Conservation (phyloP, 192 early-diverging fungal genomes). For the Coemansia sp. region DNA sequence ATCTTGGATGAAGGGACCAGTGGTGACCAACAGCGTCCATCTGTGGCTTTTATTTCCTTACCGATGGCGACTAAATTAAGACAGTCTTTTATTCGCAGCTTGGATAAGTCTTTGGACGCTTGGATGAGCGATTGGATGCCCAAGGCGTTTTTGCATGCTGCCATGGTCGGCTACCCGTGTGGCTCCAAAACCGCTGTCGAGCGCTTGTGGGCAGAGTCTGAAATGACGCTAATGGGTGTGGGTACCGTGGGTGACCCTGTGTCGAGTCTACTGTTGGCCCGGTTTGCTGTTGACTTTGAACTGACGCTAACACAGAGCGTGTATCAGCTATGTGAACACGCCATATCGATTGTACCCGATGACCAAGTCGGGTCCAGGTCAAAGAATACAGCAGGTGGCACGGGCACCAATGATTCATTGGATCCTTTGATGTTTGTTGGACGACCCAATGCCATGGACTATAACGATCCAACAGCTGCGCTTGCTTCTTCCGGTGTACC, state of each 20-base stretch:
- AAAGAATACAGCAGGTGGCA: constrained; percentile 15
- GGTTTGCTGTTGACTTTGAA: constrained; percentile 46
- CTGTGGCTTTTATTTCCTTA: constrained; percentile 6
- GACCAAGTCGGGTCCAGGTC: neutral
- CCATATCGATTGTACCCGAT: constrained; percentile 29
- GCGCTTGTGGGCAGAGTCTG: neutral
- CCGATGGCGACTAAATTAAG: constrained; percentile 28
- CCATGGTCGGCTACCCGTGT: constrained; percentile 18
- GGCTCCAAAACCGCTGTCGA: constrained; percentile 27
- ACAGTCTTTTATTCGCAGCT: constrained; percentile 28
- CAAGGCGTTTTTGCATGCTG: constrained; percentile 24
- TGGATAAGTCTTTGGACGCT: constrained; percentile 27
- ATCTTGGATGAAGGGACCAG: constrained; percentile 29
- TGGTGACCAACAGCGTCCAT: too few relatives aligned
- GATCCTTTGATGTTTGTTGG: constrained; percentile 9
- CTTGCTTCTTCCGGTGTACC: too few relatives aligned
- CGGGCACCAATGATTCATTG: constrained; percentile 6
- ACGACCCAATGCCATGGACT: neutral
- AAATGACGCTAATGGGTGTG: constrained; percentile 31
- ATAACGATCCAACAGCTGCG: neutral
- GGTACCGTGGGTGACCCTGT: constrained; percentile 35
- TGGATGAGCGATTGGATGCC: constrained; percentile 48
- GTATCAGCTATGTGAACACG: constrained; percentile 51
- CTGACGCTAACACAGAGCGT: constrained; percentile 47
- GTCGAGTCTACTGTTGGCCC: constrained; percentile 33